Base-by-base conservation (phyloP, 2,329 filamentous ascomycete species). In the Pezicula carpinea region DNA sequence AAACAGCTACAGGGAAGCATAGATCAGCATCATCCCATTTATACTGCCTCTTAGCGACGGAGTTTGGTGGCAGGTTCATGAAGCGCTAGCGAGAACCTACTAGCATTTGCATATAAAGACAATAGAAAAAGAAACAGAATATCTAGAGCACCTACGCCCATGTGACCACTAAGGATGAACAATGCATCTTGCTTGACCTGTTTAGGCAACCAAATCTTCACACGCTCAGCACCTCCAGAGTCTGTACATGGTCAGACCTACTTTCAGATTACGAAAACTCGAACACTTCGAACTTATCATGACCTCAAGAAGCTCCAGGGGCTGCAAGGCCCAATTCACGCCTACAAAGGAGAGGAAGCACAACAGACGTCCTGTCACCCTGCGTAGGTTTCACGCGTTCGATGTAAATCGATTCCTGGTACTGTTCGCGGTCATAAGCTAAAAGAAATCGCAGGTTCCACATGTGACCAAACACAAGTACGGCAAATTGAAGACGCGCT, bases 11-110 rank as follows among this genome's bases (percentile, higher is more conserved):
- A 17, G 38, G 38, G 44, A 33, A 26, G 31, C 35, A 31, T 38
- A n/a, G n/a, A 23, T 17, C n/a, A 15, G 34, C 23, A 14, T 15
- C 5, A 29, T 23, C 33, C 39, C 17, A 22, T 47, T 36, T 38
- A 41, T 39, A 49, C n/a, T 15, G 33, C n/a, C 6, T 17, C 41
- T 49, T 49, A 54, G 49, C 49, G 45, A 46, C 29, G 49, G 52
- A 42, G 52, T 52, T 47, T 38, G 39, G 42, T 21, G 19, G 13
- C 23, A 31, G 14, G 34, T 23, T 21, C 21, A 32, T 32, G 21
- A 32, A 18, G 26, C 14, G 22, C 39, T 14, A 15, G 3, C 7
- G n/a, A n/a, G n/a, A n/a, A n/a, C n/a, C n/a, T n/a, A n/a, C n/a
- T n/a, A n/a, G n/a, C n/a, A n/a, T n/a, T n/a, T n/a, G n/a, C n/a